Percentiles rank a stretch among this genome's conserved stretches.
Evolutionary conservation across 768 basidiomycete genomes (phyloP).

Genomic region (Rubroboletus pulcherrimus): DNA sequence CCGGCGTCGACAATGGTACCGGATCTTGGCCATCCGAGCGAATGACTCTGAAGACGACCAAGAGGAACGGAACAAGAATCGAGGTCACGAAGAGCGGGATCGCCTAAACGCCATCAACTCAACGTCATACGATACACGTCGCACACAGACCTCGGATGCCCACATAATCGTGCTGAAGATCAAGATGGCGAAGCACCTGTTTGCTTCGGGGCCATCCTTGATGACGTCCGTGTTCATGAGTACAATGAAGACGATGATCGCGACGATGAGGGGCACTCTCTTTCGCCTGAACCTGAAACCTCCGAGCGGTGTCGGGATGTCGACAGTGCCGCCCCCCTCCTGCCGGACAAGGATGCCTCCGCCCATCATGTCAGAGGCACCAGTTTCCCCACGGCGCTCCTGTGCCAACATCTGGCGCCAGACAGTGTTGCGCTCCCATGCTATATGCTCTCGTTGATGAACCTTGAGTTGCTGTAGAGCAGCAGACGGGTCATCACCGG

Average conservation of each 20-base stretch:
- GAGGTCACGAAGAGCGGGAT: constrained; percentile 98
- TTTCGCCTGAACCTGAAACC: constrained; percentile 61
- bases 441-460: constrained; percentile 88
- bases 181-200: constrained; percentile 86
- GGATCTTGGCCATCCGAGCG: constrained; percentile 47
- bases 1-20: constrained; percentile 48
- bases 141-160: constrained; percentile 81
- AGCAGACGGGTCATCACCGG: constrained; percentile 58
- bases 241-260: constrained; percentile 52
- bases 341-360: constrained; percentile 48
- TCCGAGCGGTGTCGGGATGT: constrained; percentile 64
- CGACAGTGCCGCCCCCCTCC: constrained; percentile 34
- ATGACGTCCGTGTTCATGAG: constrained; percentile 62
- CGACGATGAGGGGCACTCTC: constrained; percentile 53
- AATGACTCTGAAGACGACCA: constrained; percentile 82
- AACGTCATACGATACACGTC: not conserved
- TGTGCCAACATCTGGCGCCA: constrained; percentile 94
- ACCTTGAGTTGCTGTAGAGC: constrained; percentile 82
- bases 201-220: constrained; percentile 60
- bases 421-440: constrained; percentile 96
- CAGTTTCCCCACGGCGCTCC: constrained; percentile 56
- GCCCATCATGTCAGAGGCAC: constrained; percentile 33
- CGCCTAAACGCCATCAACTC: constrained; percentile 49
- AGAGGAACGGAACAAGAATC: constrained; percentile 78
- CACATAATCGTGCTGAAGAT: constrained; percentile 89